Evolutionary conservation across 306 rosid species (phyloP).

Genomic region (Rosa persica): DNA sequence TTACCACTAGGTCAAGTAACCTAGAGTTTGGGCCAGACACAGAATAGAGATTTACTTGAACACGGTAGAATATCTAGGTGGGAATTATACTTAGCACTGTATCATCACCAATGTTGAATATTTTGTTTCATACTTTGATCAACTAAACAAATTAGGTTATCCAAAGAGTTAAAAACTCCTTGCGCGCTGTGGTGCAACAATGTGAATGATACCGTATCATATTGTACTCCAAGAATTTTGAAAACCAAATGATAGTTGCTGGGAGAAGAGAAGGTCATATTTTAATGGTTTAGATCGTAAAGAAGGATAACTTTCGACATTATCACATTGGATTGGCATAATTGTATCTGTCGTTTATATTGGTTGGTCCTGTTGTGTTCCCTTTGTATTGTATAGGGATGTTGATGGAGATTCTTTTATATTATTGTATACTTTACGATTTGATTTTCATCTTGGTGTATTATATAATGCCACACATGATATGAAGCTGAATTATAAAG

Average conservation of each 20-base stretch:
- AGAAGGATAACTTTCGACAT: not conserved
- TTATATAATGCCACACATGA: not conserved
- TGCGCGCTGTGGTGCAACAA: not conserved
- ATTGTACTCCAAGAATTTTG: not conserved
- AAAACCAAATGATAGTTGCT: not conserved
- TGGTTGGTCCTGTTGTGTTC: conserved; percentile 3
- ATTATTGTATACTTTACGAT: not conserved
- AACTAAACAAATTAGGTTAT: too few species aligned
- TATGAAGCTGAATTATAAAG: not conserved
- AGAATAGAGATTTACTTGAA: too few species aligned
- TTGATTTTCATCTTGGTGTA: not conserved
- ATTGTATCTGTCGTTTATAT: conserved; percentile 1
- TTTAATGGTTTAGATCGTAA: not conserved
- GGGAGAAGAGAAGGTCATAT: not conserved
- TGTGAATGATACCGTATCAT: not conserved
- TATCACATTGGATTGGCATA: not conserved
- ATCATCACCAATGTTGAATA: too few species aligned
- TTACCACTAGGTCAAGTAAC: too few species aligned
- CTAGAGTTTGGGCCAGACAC: too few species aligned
- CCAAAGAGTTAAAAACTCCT: too few species aligned
- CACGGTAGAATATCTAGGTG: too few species aligned
- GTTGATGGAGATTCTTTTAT: conserved; percentile 9
- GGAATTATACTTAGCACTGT: too few species aligned
- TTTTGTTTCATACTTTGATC: too few species aligned
- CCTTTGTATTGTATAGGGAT: not conserved